phyloP scores from a whole-genome alignment of 192 early-diverging fungal genomes.

The Podila epicladia region DNA sequence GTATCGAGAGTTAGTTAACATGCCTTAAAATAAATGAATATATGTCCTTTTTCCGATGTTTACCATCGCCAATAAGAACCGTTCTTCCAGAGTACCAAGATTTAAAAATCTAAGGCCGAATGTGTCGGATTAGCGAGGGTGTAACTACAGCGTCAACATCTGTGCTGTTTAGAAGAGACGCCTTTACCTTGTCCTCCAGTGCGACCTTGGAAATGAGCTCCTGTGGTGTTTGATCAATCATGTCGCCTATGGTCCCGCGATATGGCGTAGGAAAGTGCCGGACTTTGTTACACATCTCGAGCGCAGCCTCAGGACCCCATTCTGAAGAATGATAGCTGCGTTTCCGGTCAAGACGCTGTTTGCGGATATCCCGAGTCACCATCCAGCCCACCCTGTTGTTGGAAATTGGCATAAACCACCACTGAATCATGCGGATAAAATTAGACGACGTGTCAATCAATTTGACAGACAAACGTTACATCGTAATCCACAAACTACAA shows the following conservation, averaged over 20 bases:
- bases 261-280: not conserved
- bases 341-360: not conserved
- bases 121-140: no score
- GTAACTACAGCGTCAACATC: no score
- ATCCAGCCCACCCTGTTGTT: not conserved
- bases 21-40: no score
- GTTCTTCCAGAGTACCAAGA: no score
- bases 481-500: not conserved
- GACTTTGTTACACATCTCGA: not conserved
- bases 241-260: not conserved
- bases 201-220: not conserved
- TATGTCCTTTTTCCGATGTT: no score
- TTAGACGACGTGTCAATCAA: not conserved
- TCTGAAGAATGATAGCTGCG: not conserved
- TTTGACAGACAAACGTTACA: no score
- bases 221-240: not conserved
- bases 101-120: no score
- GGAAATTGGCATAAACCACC: not conserved
- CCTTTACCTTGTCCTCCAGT: not conserved
- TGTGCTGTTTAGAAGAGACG: no score
- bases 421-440: not conserved
- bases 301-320: not conserved
- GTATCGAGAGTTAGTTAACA: no score
- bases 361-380: not conserved
- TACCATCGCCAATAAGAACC: no score